A percentile compares a stretch with the other conserved stretches of the same genome.
These are phyloP conservation scores for Gastrolobium villosum DNA, from an alignment of 306 rosid species.

Conservation along the genomic window DNA sequence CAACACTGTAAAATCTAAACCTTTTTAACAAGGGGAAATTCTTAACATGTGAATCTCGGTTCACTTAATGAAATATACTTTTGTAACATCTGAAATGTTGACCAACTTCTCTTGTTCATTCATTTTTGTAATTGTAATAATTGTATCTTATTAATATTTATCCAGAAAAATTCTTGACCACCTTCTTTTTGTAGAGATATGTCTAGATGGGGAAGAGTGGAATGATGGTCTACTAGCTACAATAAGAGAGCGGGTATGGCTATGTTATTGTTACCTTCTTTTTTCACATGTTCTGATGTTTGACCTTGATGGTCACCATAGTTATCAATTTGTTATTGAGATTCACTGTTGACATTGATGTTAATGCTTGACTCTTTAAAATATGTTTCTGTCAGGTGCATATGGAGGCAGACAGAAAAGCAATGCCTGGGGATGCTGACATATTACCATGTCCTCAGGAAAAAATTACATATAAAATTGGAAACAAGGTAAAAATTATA, in stretches of 20 bases:
- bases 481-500: constrained; percentile 80
- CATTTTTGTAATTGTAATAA: not conserved
- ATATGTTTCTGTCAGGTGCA: constrained; percentile 76
- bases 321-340: constrained; percentile 31
- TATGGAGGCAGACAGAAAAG: constrained; percentile 93
- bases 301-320: constrained; percentile 34
- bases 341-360: constrained; percentile 41
- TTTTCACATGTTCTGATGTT: constrained; percentile 48
- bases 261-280: constrained; percentile 36
- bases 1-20: constrained; percentile 26
- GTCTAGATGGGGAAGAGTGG: constrained; percentile 85
- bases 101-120: constrained; percentile 29
- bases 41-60: constrained; percentile 33
- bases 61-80: constrained; percentile 32
- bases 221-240: constrained; percentile 96
- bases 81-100: constrained; percentile 17
- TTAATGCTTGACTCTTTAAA: constrained; percentile 47
- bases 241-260: constrained; percentile 86
- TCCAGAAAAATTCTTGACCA: constrained; percentile 25
- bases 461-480: constrained; percentile 79
- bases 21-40: constrained; percentile 21
- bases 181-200: constrained; percentile 60
- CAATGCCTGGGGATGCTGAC: constrained; percentile 70
- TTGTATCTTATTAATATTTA: not conserved
- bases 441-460: constrained; percentile 65